These are phyloP conservation scores for Mycoemilia scoparia DNA, from an alignment of 192 early-diverging fungal species.

Conservation along the genomic window DNA sequence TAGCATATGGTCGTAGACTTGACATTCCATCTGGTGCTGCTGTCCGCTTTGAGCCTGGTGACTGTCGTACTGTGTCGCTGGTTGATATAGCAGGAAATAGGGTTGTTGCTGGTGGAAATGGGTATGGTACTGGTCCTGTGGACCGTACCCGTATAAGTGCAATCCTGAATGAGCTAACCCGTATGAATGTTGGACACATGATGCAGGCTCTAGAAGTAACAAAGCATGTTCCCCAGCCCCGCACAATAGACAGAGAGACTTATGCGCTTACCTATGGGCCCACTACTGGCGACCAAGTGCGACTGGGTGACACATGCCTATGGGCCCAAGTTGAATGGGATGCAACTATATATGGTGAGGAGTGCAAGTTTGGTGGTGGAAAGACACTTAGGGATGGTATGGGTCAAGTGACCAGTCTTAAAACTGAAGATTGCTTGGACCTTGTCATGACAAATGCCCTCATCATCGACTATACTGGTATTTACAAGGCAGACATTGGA, in stretches of 20 bases:
- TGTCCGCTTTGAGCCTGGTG: conserved; percentile 91
- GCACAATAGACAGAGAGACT: conserved; percentile 52
- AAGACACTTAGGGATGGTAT: conserved; percentile 91
- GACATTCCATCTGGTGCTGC: conserved; percentile 91
- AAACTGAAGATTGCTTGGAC: conserved; percentile 60
- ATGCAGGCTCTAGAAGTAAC: conserved; percentile 31
- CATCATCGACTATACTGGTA: conserved; percentile 82
- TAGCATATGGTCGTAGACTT: conserved; percentile 70
- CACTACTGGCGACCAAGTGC: conserved; percentile 74
- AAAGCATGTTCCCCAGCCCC: conserved; percentile 29
- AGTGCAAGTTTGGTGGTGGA: conserved; percentile 91
- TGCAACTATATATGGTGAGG: conserved; percentile 81
- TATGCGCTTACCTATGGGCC: conserved; percentile 89
- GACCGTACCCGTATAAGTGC: conserved; percentile 15
- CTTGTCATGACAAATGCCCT: conserved; percentile 89
- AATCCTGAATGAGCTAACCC: conserved; percentile 7
- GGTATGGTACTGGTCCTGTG: conserved; percentile 55
- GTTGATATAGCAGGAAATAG: conserved; percentile 68
- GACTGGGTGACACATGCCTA: conserved; percentile 70
- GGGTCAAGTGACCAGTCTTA: conserved; percentile 60
- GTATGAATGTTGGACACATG: conserved; percentile 29
- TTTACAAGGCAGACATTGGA: conserved; percentile 97
- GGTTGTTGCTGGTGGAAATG: conserved; percentile 72
- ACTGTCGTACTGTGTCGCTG: conserved; percentile 64
- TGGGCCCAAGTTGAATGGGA: conserved; percentile 81